A percentile compares a stretch with the other conserved stretches of the same genome.
Evolutionary conservation across 2,329 filamentous ascomycete genomes (phyloP).

Genomic region (Incumbomyces lentus): DNA sequence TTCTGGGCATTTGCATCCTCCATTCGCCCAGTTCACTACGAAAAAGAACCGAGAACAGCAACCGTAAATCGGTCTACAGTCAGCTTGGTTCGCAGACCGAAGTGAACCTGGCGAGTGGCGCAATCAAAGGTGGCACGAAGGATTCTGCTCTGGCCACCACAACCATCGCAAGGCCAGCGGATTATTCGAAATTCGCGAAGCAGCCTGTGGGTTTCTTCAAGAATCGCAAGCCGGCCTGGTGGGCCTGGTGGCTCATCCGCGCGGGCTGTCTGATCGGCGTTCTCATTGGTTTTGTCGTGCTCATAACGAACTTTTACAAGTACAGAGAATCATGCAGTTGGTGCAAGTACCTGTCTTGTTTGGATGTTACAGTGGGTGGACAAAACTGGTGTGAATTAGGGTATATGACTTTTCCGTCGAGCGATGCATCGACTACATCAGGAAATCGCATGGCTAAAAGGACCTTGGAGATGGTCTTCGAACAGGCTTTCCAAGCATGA

Average conservation of each 20-base stretch:
- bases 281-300: constrained; percentile 71
- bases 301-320: constrained; percentile 85
- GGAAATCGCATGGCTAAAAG: constrained; percentile 1
- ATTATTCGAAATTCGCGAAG: constrained; percentile 36
- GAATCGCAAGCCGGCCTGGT: constrained; percentile 86
- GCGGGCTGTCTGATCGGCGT: constrained; percentile 68
- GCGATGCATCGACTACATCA: constrained; percentile 10
- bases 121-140: constrained; percentile 28
- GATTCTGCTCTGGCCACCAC: constrained; percentile 41
- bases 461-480: constrained; percentile 4
- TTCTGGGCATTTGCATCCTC: constrained; percentile 74
- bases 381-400: constrained; percentile 36
- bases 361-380: constrained; percentile 36
- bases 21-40: constrained; percentile 77
- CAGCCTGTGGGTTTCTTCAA: constrained; percentile 68
- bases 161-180: constrained; percentile 44
- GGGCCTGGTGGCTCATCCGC: constrained; percentile 90
- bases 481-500: background rate
- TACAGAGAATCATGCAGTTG: constrained; percentile 67
- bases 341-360: constrained; percentile 91
- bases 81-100: constrained; percentile 14
- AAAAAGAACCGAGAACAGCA: constrained; percentile 54
- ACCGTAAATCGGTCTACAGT: constrained; percentile 10
- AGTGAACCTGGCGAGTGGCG: background rate
- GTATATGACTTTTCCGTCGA: constrained; percentile 21